Base-by-base conservation (phyloP, 495 filamentous ascomycete species). In the Hypoxylon trugodes region DNA sequence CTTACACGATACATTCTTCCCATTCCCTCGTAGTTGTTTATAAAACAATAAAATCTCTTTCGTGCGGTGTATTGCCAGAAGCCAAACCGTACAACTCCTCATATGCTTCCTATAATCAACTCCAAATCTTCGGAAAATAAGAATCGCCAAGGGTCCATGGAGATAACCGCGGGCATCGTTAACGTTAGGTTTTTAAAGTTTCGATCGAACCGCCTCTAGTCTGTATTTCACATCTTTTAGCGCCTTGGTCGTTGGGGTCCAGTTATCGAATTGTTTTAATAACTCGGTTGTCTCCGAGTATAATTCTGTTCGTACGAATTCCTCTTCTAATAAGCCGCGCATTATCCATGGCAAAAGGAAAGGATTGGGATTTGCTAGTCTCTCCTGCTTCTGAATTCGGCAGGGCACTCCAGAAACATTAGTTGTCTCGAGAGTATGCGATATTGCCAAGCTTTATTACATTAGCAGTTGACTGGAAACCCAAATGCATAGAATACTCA, bases 171-270 rank as follows among this genome's bases (percentile, higher is more conserved):
- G 8, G 43, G 18, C 50, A 40, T 21, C 12, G 25, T 50, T 5
- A 35, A 53, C 45, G 30, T 33, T 69, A 97, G 24, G 95, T 77
- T 74, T 92, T 96, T 69, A 97, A 25, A 95, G 77, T 74, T 92
- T 96, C 4, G 89, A 93, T 64, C 91, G 81, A 40, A 98, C 93
- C 6, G 90, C 93, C 80, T 98, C 95, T 35, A 98, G 77, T 64
- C 95, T 83, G 73, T 96, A 98, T 72, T 95, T 96, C 28, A 98
- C 95, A 79, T 98, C 95, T 74, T 92, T 96, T 51, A 98, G 76
- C 26, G 88, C 89, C 78, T 98, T 98, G 7, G 83, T 95, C 0
- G 81, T 80, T 6, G 95, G 95, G 70, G 89, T 92, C 95, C 95
- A 98, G 38, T 91, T 87, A 71, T 98, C 93, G 74, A 97, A 98